Conservation (phyloP, 495 filamentous ascomycete species). For the Astrocystis sublimbata region DNA sequence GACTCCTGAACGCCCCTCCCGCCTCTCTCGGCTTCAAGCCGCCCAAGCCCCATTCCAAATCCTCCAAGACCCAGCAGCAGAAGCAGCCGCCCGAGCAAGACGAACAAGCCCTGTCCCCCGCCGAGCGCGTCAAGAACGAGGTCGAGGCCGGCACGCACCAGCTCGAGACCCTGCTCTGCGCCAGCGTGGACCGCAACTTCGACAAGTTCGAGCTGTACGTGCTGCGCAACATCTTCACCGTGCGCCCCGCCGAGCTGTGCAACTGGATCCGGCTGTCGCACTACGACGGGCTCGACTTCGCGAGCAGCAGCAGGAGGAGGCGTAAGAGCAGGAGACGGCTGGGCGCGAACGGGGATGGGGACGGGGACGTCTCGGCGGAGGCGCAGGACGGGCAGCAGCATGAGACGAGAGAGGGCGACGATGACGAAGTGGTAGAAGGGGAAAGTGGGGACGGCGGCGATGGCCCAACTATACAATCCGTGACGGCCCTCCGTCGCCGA, state of each 20-base stretch:
- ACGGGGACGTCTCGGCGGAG: background rate
- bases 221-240: constrained; percentile 82
- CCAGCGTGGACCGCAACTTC: constrained; percentile 92
- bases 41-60: constrained; percentile 25
- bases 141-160: constrained; percentile 89
- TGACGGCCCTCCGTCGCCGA: constrained; percentile 71
- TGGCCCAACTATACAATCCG: constrained; percentile 61
- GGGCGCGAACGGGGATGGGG: constrained; percentile 8
- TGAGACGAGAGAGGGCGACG: constrained; percentile 9
- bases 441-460: too few species aligned
- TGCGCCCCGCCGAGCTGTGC: constrained; percentile 66
- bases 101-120: constrained; percentile 52
- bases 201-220: constrained; percentile 95
- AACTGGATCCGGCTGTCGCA: constrained; percentile 79
- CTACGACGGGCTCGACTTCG: constrained; percentile 64
- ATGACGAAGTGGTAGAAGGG: too few species aligned
- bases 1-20: constrained; percentile 70
- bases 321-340: background rate
- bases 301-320: too few species aligned
- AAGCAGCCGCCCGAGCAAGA: constrained; percentile 54
- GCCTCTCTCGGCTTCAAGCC: constrained; percentile 71
- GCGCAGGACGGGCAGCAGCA: background rate
- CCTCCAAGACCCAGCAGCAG: constrained; percentile 1
- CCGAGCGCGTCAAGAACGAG: constrained; percentile 65
- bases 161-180: constrained; percentile 91